Evolutionary conservation across 208 protist species (phyloP).

Genomic region (Vickermania ingenoplastis): DNA sequence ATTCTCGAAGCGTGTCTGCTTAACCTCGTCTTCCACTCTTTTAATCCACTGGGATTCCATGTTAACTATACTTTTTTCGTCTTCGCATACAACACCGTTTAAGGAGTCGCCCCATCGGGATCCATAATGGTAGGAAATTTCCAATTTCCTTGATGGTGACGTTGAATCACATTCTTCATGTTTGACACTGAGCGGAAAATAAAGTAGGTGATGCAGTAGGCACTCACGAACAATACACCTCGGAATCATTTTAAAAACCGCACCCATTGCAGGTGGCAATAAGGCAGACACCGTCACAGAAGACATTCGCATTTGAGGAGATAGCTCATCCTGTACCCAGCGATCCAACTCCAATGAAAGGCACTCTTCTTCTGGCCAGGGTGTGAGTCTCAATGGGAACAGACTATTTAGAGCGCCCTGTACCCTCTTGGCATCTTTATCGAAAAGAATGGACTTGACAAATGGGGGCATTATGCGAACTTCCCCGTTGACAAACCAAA

Average conservation of each 20-base stretch:
- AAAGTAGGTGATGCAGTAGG: constrained; percentile 25
- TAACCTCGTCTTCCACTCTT: too few relatives aligned
- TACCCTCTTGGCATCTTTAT: neutral
- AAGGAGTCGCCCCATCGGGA: too few relatives aligned
- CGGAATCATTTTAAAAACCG: constrained; percentile 16
- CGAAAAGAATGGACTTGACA: neutral
- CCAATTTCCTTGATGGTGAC: too few relatives aligned
- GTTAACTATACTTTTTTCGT: too few relatives aligned
- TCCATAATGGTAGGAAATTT: too few relatives aligned
- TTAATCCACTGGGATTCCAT: too few relatives aligned
- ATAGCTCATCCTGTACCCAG: neutral
- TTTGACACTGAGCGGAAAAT: constrained; percentile 28
- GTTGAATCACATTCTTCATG: too few relatives aligned
- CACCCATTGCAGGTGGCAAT: constrained; percentile 29
- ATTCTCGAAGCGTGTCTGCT: too few relatives aligned
- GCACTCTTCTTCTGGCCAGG: neutral
- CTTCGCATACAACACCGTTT: too few relatives aligned
- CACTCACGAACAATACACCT: constrained; percentile 13
- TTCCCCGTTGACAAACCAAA: constrained; percentile 7
- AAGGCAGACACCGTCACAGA: constrained; percentile 19
- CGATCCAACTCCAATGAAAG: neutral
- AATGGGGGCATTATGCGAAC: neutral
- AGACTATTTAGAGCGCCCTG: neutral
- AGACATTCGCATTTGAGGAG: neutral
- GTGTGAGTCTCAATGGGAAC: neutral